phyloP scores from a whole-genome alignment of 208 protist species.

The Herpetomonas samuelpessoai region DNA sequence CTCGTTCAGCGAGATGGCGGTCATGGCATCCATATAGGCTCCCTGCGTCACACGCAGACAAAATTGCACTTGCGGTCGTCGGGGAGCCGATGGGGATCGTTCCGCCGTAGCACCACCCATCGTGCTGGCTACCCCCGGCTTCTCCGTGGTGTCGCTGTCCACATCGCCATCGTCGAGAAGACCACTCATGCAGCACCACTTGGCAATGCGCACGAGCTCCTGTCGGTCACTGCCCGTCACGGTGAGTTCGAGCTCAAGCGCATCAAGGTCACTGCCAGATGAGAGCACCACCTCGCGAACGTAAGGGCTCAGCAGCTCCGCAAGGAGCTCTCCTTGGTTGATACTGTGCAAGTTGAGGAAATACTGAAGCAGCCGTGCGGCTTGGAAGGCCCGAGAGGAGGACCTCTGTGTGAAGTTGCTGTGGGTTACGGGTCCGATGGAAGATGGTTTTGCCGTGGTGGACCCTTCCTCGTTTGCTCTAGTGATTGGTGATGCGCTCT shows the following conservation, averaged over 20 bases:
- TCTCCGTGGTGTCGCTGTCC: too few relatives aligned
- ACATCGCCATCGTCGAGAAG: constrained; percentile 24
- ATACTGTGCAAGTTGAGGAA: constrained; percentile 43
- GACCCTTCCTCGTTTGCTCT: too few relatives aligned
- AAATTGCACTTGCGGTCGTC: constrained; percentile 21
- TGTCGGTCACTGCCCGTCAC: constrained; percentile 34
- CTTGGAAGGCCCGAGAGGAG: constrained; percentile 14
- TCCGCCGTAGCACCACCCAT: neutral
- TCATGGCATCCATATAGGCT: constrained; percentile 67
- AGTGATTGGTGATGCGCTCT: too few relatives aligned
- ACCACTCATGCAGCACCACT: constrained; percentile 62
- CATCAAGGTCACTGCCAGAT: constrained; percentile 20
- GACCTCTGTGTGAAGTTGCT: constrained; percentile 16
- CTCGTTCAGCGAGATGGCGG: too few relatives aligned
- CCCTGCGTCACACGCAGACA: constrained; percentile 47
- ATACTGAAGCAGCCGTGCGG: constrained; percentile 33
- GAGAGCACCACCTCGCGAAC: constrained; percentile 25
- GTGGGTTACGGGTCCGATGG: too few relatives aligned
- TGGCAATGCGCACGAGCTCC: constrained; percentile 60
- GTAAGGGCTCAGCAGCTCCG: constrained; percentile 38
- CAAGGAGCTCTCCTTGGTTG: constrained; percentile 44
- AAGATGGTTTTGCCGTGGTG: too few relatives aligned
- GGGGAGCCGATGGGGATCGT: too few relatives aligned
- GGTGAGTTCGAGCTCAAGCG: constrained; percentile 72
- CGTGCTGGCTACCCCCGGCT: neutral